Evolutionary conservation across 1,284 basidiomycete genomes (phyloP).

Genomic region (Ustilago trichophora): DNA sequence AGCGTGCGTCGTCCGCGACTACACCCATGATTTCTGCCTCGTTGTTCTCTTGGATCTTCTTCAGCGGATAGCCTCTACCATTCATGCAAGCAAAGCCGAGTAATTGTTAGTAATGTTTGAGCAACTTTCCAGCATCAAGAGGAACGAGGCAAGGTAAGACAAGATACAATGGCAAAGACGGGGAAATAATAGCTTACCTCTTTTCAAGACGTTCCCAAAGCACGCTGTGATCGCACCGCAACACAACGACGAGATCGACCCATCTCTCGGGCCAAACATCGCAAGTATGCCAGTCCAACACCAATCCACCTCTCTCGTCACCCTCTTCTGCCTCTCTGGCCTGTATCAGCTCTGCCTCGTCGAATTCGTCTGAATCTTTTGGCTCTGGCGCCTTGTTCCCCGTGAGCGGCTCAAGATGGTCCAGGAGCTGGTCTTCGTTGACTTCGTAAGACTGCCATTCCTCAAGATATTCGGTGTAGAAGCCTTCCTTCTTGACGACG

Average conservation of each 20-base stretch:
- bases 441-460: conserved; percentile 95
- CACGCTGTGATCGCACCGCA: conserved; percentile 85
- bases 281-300: conserved; percentile 98
- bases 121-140: too few relatives aligned
- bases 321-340: conserved; percentile 35
- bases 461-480: conserved; percentile 86
- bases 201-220: conserved; percentile 95
- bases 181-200: too few relatives aligned
- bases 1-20: conserved; percentile 84
- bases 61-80: conserved; percentile 80
- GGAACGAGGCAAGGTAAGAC: too few relatives aligned
- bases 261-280: conserved; percentile 94
- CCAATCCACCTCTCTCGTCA: conserved; percentile 72
- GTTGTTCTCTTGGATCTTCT: conserved; percentile 98
- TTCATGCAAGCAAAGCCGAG: too few relatives aligned
- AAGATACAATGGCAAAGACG: too few relatives aligned
- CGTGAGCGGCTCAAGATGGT: conserved; percentile 56
- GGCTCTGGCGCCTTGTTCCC: conserved; percentile 59
- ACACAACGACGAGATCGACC: conserved; percentile 94
- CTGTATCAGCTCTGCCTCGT: conserved; percentile 3
- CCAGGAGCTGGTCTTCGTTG: conserved; percentile 78
- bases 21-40: conserved; percentile 98
- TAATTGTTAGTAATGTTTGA: too few relatives aligned
- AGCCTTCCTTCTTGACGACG: conserved; percentile 81
- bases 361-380: conserved; percentile 33